These are phyloP conservation scores for Phytophthora nicotianae DNA, from an alignment of 352 stramenopile genomes.

Conservation along the genomic window DNA sequence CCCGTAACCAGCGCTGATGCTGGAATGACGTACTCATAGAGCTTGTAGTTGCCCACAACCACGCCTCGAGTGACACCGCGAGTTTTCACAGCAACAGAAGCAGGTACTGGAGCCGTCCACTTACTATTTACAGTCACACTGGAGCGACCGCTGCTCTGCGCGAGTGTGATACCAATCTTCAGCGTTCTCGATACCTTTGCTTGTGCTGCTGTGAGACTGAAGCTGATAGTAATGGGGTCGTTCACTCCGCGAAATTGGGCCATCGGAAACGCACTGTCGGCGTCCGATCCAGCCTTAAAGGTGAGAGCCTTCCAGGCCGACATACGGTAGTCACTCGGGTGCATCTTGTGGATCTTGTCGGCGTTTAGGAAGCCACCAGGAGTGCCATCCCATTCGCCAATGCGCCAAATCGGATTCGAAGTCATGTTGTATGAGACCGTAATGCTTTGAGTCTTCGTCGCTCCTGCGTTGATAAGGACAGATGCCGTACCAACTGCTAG, in stretches of 20 bases:
- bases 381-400: slow-evolving; percentile 41
- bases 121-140: slow-evolving; percentile 48
- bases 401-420: slow-evolving; percentile 45
- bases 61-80: slow-evolving; percentile 53
- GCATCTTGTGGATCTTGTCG: slow-evolving; percentile 62
- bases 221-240: slow-evolving; percentile 43
- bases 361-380: slow-evolving; percentile 53
- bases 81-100: slow-evolving; percentile 48
- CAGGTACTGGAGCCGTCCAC: slow-evolving; percentile 34
- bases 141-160: slow-evolving; percentile 44
- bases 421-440: slow-evolving; percentile 35
- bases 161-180: slow-evolving; percentile 50
- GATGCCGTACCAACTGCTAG: slow-evolving; percentile 36
- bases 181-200: slow-evolving; percentile 31
- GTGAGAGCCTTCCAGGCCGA: slow-evolving; percentile 27
- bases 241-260: slow-evolving; percentile 56
- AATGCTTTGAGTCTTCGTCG: slow-evolving; percentile 28
- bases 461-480: slow-evolving; percentile 26
- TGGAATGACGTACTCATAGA: slow-evolving; percentile 59
- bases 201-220: slow-evolving; percentile 36
- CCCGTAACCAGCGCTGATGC: slow-evolving; percentile 36
- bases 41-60: slow-evolving; percentile 54
- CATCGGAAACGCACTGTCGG: slow-evolving; percentile 40
- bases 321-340: slow-evolving; percentile 57
- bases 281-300: slow-evolving; percentile 31